These are phyloP conservation scores for Zymoseptoria pseudotritici DNA, from an alignment of 2,329 filamentous ascomycete species.

Conservation along the genomic window DNA sequence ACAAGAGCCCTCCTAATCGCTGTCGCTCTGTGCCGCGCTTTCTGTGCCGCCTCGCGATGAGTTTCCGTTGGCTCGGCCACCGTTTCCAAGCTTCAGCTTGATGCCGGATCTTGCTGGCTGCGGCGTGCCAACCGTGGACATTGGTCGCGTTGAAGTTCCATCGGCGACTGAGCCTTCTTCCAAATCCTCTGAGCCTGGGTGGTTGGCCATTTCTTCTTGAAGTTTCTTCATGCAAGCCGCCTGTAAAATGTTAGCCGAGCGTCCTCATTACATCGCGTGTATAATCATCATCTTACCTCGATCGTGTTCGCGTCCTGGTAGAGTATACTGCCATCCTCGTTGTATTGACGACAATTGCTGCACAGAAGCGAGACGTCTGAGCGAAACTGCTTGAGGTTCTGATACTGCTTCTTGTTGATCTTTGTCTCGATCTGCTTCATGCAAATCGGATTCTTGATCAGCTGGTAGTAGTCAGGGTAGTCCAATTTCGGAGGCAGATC, in stretches of 20 bases:
- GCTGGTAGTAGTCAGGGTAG: conserved; percentile 90
- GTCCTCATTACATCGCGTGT: background rate
- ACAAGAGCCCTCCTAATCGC: conserved; percentile 36
- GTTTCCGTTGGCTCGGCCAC: conserved; percentile 37
- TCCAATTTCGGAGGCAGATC: conserved; percentile 81
- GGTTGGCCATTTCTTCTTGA: conserved; percentile 46
- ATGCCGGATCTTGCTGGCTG: conserved; percentile 44
- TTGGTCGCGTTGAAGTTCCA: conserved; percentile 42
- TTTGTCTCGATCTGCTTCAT: conserved; percentile 93
- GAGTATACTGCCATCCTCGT: conserved; percentile 87
- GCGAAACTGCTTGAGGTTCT: conserved; percentile 68
- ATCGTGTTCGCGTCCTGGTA: conserved; percentile 90
- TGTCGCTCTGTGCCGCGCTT: conserved; percentile 45
- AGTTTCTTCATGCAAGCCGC: conserved; percentile 44
- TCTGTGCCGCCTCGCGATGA: conserved; percentile 34
- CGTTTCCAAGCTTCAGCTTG: conserved; percentile 58
- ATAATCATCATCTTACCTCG: conserved; percentile 58
- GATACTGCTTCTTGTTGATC: conserved; percentile 95
- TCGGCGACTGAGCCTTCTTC: conserved; percentile 41
- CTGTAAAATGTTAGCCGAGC: conserved; percentile 13
- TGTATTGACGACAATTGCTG: conserved; percentile 88
- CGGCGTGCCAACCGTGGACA: conserved; percentile 57
- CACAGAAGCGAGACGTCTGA: conserved; percentile 79
- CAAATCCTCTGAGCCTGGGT: conserved; percentile 52
- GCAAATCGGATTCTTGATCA: conserved; percentile 87